Evolutionary conservation across 306 rosid genomes (phyloP).

Genomic region (Cucumis cinereus): DNA sequence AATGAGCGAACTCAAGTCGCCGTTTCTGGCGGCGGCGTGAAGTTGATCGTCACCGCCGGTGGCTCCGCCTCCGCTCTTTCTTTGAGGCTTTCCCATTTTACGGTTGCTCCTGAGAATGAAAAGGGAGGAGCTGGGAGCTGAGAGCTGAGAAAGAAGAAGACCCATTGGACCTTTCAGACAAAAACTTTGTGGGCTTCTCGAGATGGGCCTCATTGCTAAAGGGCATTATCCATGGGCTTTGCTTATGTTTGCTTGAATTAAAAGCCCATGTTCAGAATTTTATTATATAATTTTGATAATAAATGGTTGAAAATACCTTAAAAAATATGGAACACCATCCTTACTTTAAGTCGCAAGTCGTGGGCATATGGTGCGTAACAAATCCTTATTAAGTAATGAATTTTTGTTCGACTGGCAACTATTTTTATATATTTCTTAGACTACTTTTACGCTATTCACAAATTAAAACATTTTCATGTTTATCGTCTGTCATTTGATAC

Average conservation of each 20-base stretch:
- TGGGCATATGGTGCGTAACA: too few relatives aligned
- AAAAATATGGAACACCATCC: too few relatives aligned
- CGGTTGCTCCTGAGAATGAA: background rate
- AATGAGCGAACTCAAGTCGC: conserved; percentile 47
- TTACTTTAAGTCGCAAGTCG: too few relatives aligned
- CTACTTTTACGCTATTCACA: too few relatives aligned
- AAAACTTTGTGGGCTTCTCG: background rate
- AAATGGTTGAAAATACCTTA: too few relatives aligned
- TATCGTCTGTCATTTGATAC: too few relatives aligned
- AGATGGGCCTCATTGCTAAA: background rate
- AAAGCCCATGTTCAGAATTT: background rate
- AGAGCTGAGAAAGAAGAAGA: background rate
- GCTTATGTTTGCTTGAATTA: background rate
- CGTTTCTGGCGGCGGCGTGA: conserved; percentile 79
- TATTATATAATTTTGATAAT: too few relatives aligned
- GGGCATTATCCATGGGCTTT: background rate
- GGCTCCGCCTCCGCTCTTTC: conserved; percentile 19
- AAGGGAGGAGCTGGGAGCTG: background rate
- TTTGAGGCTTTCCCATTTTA: conserved; percentile 6
- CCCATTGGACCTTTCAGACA: background rate
- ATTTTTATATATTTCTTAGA: too few relatives aligned
- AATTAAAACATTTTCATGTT: too few relatives aligned
- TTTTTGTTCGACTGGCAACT: too few relatives aligned
- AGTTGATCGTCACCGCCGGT: conserved; percentile 30
- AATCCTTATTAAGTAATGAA: too few relatives aligned